These are phyloP conservation scores for Melampsora americana DNA, from an alignment of 1,284 basidiomycete genomes.

Conservation along the genomic window DNA sequence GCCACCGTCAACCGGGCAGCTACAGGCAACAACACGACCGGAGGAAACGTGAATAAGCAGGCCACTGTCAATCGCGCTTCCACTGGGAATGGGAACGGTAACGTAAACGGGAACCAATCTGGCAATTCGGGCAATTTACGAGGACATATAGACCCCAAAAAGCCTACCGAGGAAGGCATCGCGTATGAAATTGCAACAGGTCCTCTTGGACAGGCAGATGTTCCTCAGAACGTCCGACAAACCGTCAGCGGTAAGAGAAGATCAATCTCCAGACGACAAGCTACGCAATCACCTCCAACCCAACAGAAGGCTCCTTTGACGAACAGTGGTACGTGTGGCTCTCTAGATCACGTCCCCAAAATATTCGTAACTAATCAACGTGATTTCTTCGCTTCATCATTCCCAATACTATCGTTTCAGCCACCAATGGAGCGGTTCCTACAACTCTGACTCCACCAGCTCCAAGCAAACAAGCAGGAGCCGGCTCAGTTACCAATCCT, in stretches of 20 bases:
- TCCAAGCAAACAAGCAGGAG: neutral
- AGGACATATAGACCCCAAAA: conserved; percentile 1
- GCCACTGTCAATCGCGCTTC: neutral
- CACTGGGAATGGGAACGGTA: conserved; percentile 14
- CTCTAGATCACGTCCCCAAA: neutral
- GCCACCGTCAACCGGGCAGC: neutral
- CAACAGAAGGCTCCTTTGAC: too few species aligned
- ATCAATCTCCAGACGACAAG: neutral
- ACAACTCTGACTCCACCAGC: neutral
- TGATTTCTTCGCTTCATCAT: neutral
- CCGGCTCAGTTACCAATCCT: neutral
- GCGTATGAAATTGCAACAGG: conserved; percentile 23
- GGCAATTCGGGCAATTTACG: neutral
- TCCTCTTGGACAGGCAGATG: conserved; percentile 42
- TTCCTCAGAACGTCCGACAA: conserved; percentile 16
- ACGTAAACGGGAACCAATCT: neutral
- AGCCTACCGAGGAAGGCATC: conserved; percentile 24
- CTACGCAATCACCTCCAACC: neutral
- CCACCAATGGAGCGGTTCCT: neutral
- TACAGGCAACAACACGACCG: neutral
- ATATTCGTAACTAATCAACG: neutral
- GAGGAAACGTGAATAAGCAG: neutral
- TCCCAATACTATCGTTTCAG: neutral
- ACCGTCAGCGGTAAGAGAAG: neutral
- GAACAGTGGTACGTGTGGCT: neutral